Evolutionary conservation across 1,284 basidiomycete species (phyloP).

Genomic region (Sanghuangporus weigelae): DNA sequence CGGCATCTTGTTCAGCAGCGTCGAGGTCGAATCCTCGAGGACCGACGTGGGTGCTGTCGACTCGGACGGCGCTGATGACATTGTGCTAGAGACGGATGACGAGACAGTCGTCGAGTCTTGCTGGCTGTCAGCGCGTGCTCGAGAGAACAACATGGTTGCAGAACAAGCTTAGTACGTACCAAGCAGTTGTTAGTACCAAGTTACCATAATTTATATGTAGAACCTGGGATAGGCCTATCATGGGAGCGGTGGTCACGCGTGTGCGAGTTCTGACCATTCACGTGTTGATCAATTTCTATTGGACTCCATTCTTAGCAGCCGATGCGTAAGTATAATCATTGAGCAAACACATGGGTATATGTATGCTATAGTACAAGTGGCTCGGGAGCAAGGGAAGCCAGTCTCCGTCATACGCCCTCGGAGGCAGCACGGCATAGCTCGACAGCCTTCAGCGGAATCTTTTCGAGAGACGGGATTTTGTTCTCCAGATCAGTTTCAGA

Average conservation of each 20-base stretch:
- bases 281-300: background rate
- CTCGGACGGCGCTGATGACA: background rate
- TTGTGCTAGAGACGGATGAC: background rate
- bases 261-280: background rate
- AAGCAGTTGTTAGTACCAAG: background rate
- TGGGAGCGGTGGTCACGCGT: background rate
- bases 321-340: too few species aligned
- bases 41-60: background rate
- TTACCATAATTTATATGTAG: background rate
- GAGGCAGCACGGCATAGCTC: background rate
- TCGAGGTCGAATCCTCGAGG: background rate
- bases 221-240: background rate
- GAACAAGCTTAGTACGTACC: background rate
- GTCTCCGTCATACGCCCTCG: background rate
- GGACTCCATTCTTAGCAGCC: too few species aligned
- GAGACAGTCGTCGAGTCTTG: background rate
- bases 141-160: background rate
- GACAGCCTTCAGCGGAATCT: background rate
- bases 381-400: background rate
- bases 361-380: background rate
- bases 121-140: background rate
- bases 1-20: background rate
- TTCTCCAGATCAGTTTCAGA: background rate
- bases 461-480: background rate
- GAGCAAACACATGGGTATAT: background rate